phyloP scores from a whole-genome alignment of 2,329 filamentous ascomycete genomes.

The Stagonosporopsis chrysanthemi region DNA sequence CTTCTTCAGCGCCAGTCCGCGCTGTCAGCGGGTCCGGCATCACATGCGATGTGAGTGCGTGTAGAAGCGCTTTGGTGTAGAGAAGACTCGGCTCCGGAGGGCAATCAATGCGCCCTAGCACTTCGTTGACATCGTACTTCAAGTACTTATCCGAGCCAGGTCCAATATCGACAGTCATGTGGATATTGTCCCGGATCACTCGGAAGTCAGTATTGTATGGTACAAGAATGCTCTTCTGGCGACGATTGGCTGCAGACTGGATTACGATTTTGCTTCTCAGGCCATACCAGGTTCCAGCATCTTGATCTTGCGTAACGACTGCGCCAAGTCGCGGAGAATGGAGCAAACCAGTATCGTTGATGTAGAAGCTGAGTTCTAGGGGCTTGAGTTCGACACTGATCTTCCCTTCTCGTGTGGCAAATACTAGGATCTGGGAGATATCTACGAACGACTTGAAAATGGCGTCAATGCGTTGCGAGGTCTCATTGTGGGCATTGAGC shows the following conservation, averaged over 20 bases:
- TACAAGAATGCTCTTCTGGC: slow-evolving; percentile 56
- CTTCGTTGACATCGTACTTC: slow-evolving; percentile 61
- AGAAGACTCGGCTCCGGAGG: slow-evolving; percentile 63
- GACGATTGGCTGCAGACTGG: slow-evolving; percentile 46
- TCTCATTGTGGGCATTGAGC: slow-evolving; percentile 37
- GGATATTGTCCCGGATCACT: slow-evolving; percentile 37
- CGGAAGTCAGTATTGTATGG: not conserved
- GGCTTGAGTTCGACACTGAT: slow-evolving; percentile 61
- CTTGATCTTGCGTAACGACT: slow-evolving; percentile 64
- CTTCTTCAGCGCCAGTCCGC: slow-evolving; percentile 68
- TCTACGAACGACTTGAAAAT: slow-evolving; percentile 63
- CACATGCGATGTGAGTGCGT: slow-evolving; percentile 67
- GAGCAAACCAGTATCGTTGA: slow-evolving; percentile 56
- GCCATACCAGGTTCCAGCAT: slow-evolving; percentile 67
- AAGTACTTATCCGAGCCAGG: slow-evolving; percentile 52
- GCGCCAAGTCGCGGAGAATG: slow-evolving; percentile 59
- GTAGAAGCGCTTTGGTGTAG: slow-evolving; percentile 65
- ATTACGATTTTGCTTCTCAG: slow-evolving; percentile 66
- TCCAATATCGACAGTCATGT: slow-evolving; percentile 54
- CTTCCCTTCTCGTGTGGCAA: slow-evolving; percentile 47
- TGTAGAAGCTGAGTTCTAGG: slow-evolving; percentile 62
- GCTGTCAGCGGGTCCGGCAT: slow-evolving; percentile 66
- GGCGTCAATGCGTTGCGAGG: slow-evolving; percentile 50
- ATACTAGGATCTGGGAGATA: slow-evolving; percentile 54
- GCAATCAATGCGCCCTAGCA: slow-evolving; percentile 65